These are phyloP conservation scores for Camellia oleifera DNA, from an alignment of 179 eudicot species.

Conservation along the genomic window DNA sequence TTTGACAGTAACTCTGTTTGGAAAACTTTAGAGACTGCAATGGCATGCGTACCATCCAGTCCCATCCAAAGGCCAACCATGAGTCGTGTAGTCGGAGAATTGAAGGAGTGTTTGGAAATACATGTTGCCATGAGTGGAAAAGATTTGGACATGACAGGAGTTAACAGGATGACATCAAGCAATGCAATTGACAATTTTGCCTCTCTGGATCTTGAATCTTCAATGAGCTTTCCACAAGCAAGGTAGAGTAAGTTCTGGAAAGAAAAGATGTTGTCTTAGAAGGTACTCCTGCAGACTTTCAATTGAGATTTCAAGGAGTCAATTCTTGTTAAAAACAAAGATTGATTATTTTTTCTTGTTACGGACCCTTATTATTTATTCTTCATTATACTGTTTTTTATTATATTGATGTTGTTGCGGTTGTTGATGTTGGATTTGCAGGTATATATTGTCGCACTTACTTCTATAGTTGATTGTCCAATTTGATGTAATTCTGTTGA, in stretches of 20 bases:
- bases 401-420: too few species aligned
- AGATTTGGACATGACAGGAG: not conserved
- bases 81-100: conserved; percentile 28
- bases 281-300: too few species aligned
- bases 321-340: too few species aligned
- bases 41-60: conserved; percentile 20
- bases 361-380: too few species aligned
- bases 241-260: conserved; percentile 5
- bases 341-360: too few species aligned
- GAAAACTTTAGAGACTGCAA: conserved; percentile 26
- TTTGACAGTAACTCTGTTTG: conserved; percentile 17
- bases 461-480: too few species aligned
- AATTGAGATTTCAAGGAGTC: not conserved
- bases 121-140: conserved; percentile 12
- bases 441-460: too few species aligned
- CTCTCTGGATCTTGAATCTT: conserved; percentile 1
- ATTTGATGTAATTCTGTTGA: too few species aligned
- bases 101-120: conserved; percentile 26
- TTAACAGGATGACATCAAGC: not conserved
- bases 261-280: too few species aligned
- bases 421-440: too few species aligned
- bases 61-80: conserved; percentile 31
- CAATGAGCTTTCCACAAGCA: not conserved
- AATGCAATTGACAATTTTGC: not conserved
- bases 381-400: too few species aligned